These are phyloP conservation scores for Trichoderma sp. DNA, from an alignment of 2,329 filamentous ascomycete species.

Conservation along the genomic window DNA sequence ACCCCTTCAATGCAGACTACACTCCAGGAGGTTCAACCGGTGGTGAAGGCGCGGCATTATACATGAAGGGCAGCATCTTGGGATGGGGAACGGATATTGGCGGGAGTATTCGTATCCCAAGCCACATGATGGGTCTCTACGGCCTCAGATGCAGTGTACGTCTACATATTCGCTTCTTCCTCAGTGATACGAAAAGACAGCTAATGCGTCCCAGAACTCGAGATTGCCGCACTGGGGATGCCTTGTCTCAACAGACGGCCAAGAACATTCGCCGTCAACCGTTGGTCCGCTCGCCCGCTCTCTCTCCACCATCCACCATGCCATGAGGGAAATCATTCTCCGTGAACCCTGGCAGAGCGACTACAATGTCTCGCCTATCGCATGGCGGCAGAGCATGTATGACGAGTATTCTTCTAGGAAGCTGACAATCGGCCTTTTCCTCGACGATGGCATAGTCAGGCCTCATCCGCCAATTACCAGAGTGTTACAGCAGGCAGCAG, in stretches of 20 bases:
- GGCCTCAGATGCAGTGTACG: constrained; percentile 29
- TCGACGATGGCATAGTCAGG: constrained; percentile 50
- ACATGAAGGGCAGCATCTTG: constrained; percentile 25
- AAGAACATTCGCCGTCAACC: not conserved
- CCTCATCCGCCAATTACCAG: constrained; percentile 82
- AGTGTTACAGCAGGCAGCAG: constrained; percentile 70
- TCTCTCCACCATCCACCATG: not conserved
- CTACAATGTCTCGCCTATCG: constrained; percentile 52
- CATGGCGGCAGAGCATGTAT: constrained; percentile 47
- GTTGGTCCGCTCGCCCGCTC: not conserved
- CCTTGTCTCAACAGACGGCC: not conserved
- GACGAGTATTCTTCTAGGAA: not conserved
- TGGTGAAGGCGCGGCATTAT: constrained; percentile 28
- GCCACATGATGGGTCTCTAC: constrained; percentile 30
- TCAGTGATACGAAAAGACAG: not conserved
- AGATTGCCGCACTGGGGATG: not conserved
- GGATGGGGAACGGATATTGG: constrained; percentile 33
- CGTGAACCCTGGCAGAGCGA: constrained; percentile 55
- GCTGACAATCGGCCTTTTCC: not conserved
- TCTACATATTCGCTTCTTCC: not conserved
- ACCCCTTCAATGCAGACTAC: constrained; percentile 27
- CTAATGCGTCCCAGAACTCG: not conserved
- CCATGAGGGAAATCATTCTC: not conserved
- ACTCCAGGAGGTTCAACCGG: constrained; percentile 33
- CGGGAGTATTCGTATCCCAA: constrained; percentile 32